Conservation (phyloP, 768 basidiomycete species). For the Myochromella boudieri region DNA sequence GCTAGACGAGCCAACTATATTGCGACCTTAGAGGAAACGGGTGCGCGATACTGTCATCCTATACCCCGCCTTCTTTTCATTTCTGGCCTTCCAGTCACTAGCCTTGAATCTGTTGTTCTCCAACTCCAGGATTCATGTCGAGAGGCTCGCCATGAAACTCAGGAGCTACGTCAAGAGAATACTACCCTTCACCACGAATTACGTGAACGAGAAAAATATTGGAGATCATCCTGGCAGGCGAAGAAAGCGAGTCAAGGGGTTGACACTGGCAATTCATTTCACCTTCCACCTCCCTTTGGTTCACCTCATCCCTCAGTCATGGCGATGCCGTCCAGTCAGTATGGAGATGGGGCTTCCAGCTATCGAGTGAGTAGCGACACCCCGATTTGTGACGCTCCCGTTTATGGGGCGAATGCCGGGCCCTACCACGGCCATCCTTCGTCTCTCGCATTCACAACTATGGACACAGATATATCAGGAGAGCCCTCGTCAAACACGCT, state of each 20-base stretch:
- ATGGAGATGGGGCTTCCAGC: constrained; percentile 35
- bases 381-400: constrained; percentile 38
- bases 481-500: constrained; percentile 30
- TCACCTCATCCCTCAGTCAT: constrained; percentile 29
- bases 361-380: constrained; percentile 53
- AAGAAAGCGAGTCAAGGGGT: constrained; percentile 55
- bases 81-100: constrained; percentile 55
- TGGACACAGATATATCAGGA: constrained; percentile 25
- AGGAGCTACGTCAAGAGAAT: constrained; percentile 68
- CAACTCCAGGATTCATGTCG: constrained; percentile 82
- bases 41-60: constrained; percentile 28
- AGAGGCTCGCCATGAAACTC: constrained; percentile 59
- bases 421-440: constrained; percentile 51
- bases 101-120: constrained; percentile 80
- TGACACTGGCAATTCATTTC: constrained; percentile 52
- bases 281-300: constrained; percentile 46
- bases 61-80: constrained; percentile 14
- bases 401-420: constrained; percentile 39
- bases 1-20: constrained; percentile 85
- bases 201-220: constrained; percentile 73
- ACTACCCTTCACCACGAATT: constrained; percentile 60
- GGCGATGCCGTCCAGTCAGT: constrained; percentile 36
- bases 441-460: constrained; percentile 34
- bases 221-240: constrained; percentile 67
- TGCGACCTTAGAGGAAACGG: constrained; percentile 83